Conservation (phyloP, 2,329 filamentous ascomycete species). For the Ciborinia camelliae region DNA sequence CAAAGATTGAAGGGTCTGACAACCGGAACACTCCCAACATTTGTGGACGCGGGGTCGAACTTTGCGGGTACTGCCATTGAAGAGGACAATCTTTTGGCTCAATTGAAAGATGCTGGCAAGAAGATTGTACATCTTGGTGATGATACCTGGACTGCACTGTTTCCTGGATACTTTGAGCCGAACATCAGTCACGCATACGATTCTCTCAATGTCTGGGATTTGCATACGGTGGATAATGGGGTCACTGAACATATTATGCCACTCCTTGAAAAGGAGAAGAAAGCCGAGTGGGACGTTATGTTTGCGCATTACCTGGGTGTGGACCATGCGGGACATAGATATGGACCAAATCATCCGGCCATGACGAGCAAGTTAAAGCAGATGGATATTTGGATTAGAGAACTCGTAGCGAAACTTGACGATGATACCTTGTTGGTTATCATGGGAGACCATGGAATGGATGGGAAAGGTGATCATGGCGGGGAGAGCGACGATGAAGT, state of each 20-base stretch:
- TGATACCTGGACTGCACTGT: conserved; percentile 93
- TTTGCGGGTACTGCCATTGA: conserved; percentile 95
- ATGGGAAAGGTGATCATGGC: conserved; percentile 94
- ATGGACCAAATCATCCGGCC: conserved; percentile 86
- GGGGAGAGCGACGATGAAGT: conserved; percentile 96
- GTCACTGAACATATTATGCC: conserved; percentile 90
- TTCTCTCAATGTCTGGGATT: conserved; percentile 97
- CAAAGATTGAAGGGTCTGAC: conserved; percentile 92
- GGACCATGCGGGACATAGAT: conserved; percentile 94
- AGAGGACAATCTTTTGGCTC: conserved; percentile 75
- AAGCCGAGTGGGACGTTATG: conserved; percentile 83
- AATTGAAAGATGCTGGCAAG: conserved; percentile 62
- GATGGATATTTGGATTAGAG: conserved; percentile 78
- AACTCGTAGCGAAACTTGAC: conserved; percentile 69
- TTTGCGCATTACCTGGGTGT: conserved; percentile 93
- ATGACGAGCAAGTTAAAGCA: conserved; percentile 89
- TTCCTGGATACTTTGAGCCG: conserved; percentile 87
- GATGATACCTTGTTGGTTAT: conserved; percentile 86
- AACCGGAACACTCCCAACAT: conserved; percentile 91
- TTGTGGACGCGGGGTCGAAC: conserved; percentile 89
- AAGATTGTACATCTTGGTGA: conserved; percentile 93
- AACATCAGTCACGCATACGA: conserved; percentile 87
- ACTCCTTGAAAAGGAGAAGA: conserved; percentile 63
- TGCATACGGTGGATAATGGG: conserved; percentile 95
- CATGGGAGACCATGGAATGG: conserved; percentile 99